Base-by-base conservation (phyloP, 495 filamentous ascomycete genomes). In the Talaromyces trachyspermus region DNA sequence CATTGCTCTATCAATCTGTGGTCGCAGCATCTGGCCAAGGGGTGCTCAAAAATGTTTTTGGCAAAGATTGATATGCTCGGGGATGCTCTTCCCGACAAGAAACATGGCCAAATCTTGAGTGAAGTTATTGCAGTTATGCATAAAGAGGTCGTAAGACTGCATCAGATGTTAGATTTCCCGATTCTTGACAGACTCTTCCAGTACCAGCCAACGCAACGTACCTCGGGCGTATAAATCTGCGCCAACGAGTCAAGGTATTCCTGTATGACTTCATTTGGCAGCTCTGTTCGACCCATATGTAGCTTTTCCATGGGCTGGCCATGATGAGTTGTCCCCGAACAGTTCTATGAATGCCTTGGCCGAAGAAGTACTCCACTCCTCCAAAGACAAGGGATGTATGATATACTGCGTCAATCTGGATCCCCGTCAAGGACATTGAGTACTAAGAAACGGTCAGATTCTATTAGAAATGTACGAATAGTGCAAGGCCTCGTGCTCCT, bases 71-170 rank as follows among this genome's bases (percentile, higher is more conserved):
- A 98, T 97, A 50, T 94, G 84, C 0, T 79, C 75, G 9, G 92
- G 92, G 49, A 98, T 96, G 8, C 86, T 82, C 56, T 80, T 85
- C 17, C 92, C 91, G n/a, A 95, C 68, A 2, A 97, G 71, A 49
- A 98, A 96, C 70, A 84, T 95, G 38, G 85, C 67, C 53, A 98
- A 79, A 51, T 97, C 92, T 57, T 97, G 90, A 4, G 88, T 86
- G 63, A 98, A 98, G 70, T 97, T 97, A 68, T 98, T 97, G 76
- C 92, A 96, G 58, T 98, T 98, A 57, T 95, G 90, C 29, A 84
- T 70, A 61, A 88, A 88, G 2, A 95, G 71, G 61, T 95, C 86
- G 57, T 96, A 96, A 0, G 86, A 88, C 84, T 89, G 54, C 18
- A 22, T 25, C 1, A 5, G 12, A 24, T 9, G 38, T 49, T 36